Evolutionary conservation across 2,329 filamentous ascomycete genomes (phyloP), one percentile per base, ranked within the genome.

Genomic region (Neofusicoccum umdonicola): DNA sequence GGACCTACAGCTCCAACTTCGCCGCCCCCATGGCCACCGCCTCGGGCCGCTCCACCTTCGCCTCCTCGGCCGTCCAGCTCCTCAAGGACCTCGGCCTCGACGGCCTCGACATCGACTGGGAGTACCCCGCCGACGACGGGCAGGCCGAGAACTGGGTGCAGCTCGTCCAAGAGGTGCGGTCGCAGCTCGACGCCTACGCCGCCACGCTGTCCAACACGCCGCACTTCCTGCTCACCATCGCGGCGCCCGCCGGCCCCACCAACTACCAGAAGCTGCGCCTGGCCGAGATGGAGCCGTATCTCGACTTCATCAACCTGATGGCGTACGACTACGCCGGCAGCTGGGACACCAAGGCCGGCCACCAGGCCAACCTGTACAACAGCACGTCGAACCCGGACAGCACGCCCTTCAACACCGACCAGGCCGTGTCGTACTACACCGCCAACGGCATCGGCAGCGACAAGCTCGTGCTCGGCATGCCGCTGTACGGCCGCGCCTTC

Each of bases 391-490:
- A 87, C 71, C 86, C 90, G 0, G 69, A 76, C 1, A 82, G 83
- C 58, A 97, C 94, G 0, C 93, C 93, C 0, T 97, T 93, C 80
- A 92, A 86, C 78, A 91, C 90, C 3, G 81, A 86, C 3, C 81
- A 83, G 1, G 93, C 93, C 0, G 80, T 98, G 5, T 80, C 87
- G 13, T 84, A 87, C 70, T 98, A 97, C 79, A 81, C 85, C n/a
- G 73, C 78, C 1, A 83, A 84, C 4, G 80, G 81, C 7, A 87
- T 97, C 0, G 72, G 83, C 0, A 74, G 87, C 0, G 73, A 82
- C 67, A 97, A 97, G 79, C 86, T 98, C 62, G 90, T 97, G 3
- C 77, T 97, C 13, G 93, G 94, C 4, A 94, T 97, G 90, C 93
- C 94, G 1, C 81, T 98, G 13, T 98, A 97, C 74, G 94, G 94